These are phyloP conservation scores for Nannochloris sp. DNA, from an alignment of 139 green algal species.

Conservation along the genomic window DNA sequence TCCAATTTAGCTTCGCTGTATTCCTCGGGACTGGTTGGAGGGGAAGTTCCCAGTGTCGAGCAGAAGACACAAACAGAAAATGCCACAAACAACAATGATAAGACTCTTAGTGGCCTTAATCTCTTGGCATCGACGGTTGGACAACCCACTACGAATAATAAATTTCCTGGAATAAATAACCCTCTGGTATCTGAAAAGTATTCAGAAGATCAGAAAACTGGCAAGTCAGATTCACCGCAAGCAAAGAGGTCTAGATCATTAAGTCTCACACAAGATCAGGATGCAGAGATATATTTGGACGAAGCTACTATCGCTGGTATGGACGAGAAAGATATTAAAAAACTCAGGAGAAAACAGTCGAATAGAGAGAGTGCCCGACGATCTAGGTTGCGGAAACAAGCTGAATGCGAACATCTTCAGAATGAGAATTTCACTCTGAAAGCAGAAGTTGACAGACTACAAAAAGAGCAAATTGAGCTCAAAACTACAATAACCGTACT, in stretches of 20 bases:
- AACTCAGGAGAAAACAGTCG: constrained; percentile 74
- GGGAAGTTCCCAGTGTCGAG: too few relatives aligned
- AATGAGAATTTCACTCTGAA: constrained; percentile 32
- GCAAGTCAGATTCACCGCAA: neutral
- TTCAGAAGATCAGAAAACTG: too few relatives aligned
- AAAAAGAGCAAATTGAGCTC: constrained; percentile 20
- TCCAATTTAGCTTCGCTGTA: neutral
- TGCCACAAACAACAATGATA: too few relatives aligned
- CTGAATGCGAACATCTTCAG: constrained; percentile 63
- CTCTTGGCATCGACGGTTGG: too few relatives aligned
- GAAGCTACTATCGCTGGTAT: constrained; percentile 1
- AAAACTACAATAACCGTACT: constrained; percentile 23
- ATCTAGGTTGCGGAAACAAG: constrained; percentile 76
- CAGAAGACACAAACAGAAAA: too few relatives aligned
- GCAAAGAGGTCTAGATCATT: neutral
- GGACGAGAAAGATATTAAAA: constrained; percentile 78
- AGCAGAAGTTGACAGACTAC: constrained; percentile 14
- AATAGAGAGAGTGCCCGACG: constrained; percentile 78
- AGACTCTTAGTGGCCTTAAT: too few relatives aligned
- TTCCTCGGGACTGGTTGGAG: neutral
- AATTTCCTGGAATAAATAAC: too few relatives aligned
- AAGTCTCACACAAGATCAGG: constrained; percentile 5
- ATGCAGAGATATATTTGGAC: neutral
- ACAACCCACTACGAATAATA: too few relatives aligned
- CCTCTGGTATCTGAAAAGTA: too few relatives aligned